Evolutionary conservation across 495 filamentous ascomycete genomes (phyloP), one percentile per base, ranked within the genome.

Genomic region (Annulohypoxylon nitens): DNA sequence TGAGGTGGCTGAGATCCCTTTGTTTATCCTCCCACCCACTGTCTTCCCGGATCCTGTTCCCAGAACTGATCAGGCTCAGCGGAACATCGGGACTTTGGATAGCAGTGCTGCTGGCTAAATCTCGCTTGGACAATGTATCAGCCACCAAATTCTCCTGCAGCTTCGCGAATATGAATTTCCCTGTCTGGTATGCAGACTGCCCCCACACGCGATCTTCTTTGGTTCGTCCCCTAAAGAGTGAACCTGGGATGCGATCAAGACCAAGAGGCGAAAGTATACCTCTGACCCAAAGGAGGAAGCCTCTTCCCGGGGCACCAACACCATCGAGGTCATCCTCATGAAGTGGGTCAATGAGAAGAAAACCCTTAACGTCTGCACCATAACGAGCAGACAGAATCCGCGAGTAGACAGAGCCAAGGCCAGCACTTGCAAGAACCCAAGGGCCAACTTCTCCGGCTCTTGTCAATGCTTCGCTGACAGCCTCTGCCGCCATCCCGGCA

Each of bases 121-220:
- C 96, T 25, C 91, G 92, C 70, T 89, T 90, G 16, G 93, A 93
- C 60, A 98, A 87, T 2, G 90, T 91, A 63, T 90, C 85, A 9
- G 94, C 96, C 18, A 97, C 93, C 0, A 98, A 83, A 64, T 91
- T 95, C 83, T 99, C 96, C 80, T 99, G 96, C 39, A 99, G 84
- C 78, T 95, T 94, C 4, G 93, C 92, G 75, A 94, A 96, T 78
- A 98, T 90, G 74, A 87, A 91, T 70, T 91, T 93, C 12, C 92
- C 94, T 14, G 84, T 87, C 79, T 97, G 93, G 71, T 94, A 92
- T 0, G 93, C 89, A 6, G 88, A 87, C 25, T 87, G 84, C 4
- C 96, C 96, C 74, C 91, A 93, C 3, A 95, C 88, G 0, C 96
- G 91, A 76, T 98, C 96, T 76, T 92, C 89, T n/a, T 93, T 87